Base-by-base conservation (phyloP, 2,329 filamentous ascomycete genomes). In the Fusarium kyushuense region DNA sequence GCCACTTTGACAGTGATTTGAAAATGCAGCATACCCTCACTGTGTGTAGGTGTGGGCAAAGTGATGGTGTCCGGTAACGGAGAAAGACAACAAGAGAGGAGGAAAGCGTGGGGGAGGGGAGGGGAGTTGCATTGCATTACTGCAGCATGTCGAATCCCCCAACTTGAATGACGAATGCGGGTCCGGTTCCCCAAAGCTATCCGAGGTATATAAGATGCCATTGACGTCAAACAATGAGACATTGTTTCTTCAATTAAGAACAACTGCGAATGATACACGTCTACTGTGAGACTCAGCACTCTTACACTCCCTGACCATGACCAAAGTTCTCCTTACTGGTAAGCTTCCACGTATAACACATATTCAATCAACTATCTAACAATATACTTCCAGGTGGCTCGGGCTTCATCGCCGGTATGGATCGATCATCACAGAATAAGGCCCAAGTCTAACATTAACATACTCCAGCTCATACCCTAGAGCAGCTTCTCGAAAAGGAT, bases 391-490 rank as follows among this genome's bases (percentile, higher is more conserved):
- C 43, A 78, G 76, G 76, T 65, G 76, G 76, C 38, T 78, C 76
- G 32, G 76, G 76, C 72, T 78, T 78, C 43, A 78, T 78, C 55
- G 76, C 76, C 53, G 76, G 76, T 78, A 68, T 41, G 73, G 70
- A 12, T 33, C 38, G 14, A 47, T 8, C 9, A 27, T n/a, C 8
- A 30, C 14, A 36, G 17, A 36, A 36, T 10, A 36, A 36, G n/a
- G 30, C 30, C 12, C 27, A 27, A 40, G 23, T 35, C 60, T 54
- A 45, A 65, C 41, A 19, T n/a, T 54, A 45, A 65, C 41, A 19
- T n/a, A 16, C 13, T 25, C 17, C 17, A 86, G 84, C 84, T 52
- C 86, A 88, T 73, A 81, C 86, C 63, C 80, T 88, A 41, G 82
- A 87, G 51, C 81, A 84, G 64, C 84, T 88, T 27, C 79, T 88